Evolutionary conservation across 1,139 yeast species (phyloP).

Genomic region (Zygoascus meyerae): DNA sequence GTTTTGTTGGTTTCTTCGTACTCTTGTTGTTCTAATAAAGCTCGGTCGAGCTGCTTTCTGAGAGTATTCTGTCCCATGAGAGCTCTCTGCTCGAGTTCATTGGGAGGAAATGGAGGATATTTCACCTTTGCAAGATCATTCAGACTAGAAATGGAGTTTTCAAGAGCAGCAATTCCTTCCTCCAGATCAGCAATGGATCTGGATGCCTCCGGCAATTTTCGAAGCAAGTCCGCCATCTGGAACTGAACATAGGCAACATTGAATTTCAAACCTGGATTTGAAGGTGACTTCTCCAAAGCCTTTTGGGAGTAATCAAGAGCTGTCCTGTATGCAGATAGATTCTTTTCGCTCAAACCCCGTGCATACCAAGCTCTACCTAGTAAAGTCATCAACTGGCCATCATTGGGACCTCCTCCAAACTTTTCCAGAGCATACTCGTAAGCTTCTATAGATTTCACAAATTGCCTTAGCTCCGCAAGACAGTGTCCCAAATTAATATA

Average conservation of each 20-base stretch:
- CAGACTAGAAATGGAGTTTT: slow-evolving; percentile 57
- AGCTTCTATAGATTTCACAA: slow-evolving; percentile 78
- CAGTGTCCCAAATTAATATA: slow-evolving; percentile 88
- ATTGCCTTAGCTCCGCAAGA: slow-evolving; percentile 73
- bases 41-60: slow-evolving; percentile 62
- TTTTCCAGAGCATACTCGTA: slow-evolving; percentile 74
- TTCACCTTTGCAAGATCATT: slow-evolving; percentile 54
- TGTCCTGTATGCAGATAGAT: slow-evolving; percentile 50
- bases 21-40: slow-evolving; percentile 65
- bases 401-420: slow-evolving; percentile 53
- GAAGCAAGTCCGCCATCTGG: slow-evolving; percentile 78
- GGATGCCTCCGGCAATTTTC: slow-evolving; percentile 54
- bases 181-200: slow-evolving; percentile 61
- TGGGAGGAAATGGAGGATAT: slow-evolving; percentile 68
- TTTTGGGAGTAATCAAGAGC: slow-evolving; percentile 58
- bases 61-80: slow-evolving; percentile 75
- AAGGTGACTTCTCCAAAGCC: slow-evolving; percentile 45
- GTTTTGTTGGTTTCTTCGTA: slow-evolving; percentile 54
- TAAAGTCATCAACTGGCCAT: slow-evolving; percentile 59
- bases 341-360: slow-evolving; percentile 69
- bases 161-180: slow-evolving; percentile 51
- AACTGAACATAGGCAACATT: slow-evolving; percentile 81
- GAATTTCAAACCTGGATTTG: slow-evolving; percentile 51
- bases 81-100: slow-evolving; percentile 79
- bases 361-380: slow-evolving; percentile 89